These are phyloP conservation scores for Fraxinus dipetala DNA, from an alignment of 305 asterid genomes.

Conservation along the genomic window DNA sequence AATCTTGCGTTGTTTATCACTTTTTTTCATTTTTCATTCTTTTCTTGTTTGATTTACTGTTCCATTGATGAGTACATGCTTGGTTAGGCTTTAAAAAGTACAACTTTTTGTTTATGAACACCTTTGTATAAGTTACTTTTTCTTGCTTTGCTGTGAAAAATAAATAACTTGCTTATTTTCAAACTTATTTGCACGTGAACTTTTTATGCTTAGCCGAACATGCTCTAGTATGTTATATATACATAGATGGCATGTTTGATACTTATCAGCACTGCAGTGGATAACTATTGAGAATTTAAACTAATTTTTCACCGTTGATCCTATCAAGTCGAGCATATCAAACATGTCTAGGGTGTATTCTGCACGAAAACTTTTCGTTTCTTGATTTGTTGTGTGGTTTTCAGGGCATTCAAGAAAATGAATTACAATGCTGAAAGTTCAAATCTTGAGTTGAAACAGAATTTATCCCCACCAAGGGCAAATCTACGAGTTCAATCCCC, in stretches of 20 bases:
- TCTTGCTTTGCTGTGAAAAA: neutral
- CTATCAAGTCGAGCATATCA: neutral
- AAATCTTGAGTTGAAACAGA: conserved; percentile 1
- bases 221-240: neutral
- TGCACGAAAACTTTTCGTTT: neutral
- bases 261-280: neutral
- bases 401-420: neutral
- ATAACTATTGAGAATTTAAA: neutral
- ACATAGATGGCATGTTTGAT: neutral
- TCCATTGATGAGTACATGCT: neutral
- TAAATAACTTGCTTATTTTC: neutral
- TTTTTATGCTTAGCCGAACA: neutral
- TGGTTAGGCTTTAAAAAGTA: neutral
- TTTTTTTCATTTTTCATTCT: neutral
- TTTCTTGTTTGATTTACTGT: neutral
- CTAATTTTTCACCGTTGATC: neutral
- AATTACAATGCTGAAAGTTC: neutral
- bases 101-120: neutral
- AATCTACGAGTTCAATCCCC: conserved; percentile 16
- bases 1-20: neutral
- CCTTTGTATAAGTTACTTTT: neutral
- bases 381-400: neutral
- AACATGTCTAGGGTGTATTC: neutral
- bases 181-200: neutral
- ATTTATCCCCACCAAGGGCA: conserved; percentile 5